Base-by-base conservation (phyloP, 192 early-diverging fungal species). In the Pilaira anomala region DNA sequence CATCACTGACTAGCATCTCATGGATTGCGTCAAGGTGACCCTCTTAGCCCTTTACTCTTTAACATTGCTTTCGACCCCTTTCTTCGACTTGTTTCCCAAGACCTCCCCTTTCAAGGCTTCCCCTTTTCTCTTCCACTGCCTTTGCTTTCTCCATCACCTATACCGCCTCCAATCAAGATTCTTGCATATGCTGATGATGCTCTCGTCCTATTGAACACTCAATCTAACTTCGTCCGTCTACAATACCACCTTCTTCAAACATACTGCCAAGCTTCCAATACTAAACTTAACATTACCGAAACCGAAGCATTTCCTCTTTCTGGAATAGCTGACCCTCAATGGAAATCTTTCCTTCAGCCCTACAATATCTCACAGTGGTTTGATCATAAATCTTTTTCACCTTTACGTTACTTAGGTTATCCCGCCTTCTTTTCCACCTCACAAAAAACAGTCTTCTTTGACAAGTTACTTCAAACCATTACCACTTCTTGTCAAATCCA, bases 11-110 rank as follows among this genome's bases (percentile, higher is more conserved):
- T n/a, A n/a, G n/a, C n/a, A n/a, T n/a, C n/a, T n/a, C n/a, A n/a
- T n/a, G n/a, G n/a, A n/a, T n/a, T n/a, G n/a, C 54, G 75, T 1
- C 75, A 76, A 36, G 69, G 75, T 1, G 74, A 76, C 22, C 74
- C 69, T 14, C 45, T 74, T 11, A 65, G 66, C 2, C 72, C 72
- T 7, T 7, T 64, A 13, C 65, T 75, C 4, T 67, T 63, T 55
- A 67, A 69, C 40, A 30, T 69, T 3, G 67, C 64, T 22, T 40
- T 74, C 30, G 73, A 74, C 11, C 73, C 73, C 4, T 48, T 68
- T 0, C 22, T 69, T 0, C 67, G 50, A 8, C 7, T 21, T 7
- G 29, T 71, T 3, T 12, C 24, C 1, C n/a, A 62, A 26, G 30
- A 62, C 19, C 28, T 48, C 3, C n/a, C n/a, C n/a, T 8, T 19